Base-by-base conservation (phyloP, 1,139 yeast genomes). In the Taphrina wiesneri region DNA sequence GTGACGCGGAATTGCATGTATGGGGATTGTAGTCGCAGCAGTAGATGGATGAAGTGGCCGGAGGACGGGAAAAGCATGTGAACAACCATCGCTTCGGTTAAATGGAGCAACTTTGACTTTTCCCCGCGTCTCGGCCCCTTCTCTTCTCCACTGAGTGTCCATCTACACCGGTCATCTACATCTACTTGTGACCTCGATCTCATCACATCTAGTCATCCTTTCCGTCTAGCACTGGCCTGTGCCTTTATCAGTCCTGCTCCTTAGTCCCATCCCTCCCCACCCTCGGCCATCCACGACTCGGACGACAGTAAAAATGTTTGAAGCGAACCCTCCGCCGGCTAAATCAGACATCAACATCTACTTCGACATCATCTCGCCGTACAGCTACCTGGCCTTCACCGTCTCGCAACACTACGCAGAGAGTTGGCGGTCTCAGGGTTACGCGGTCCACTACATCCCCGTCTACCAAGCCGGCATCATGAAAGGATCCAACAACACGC, bases 361-460 rank as follows among this genome's bases (percentile, higher is more conserved):
- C 56, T 52, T 52, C 21, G 56, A 52, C 56, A 52, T 52, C 28
- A 21, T 52, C 56, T 52, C 56, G 26, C 56, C 56, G 26, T 32
- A 32, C 45, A 52, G 56, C 21, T 52, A 32, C 56, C 30, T 52
- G 28, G 56, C 56, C 45, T 52, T 52, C 34, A 9, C n/a, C 41
- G 56, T 52, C 45, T 43, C 56, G 41, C 17, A 30, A 21, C 45
- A 32, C 19, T 52, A 52, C 34, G 56, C 45, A 1, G 45, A 23
- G 15, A n/a, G 30, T 15, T 52, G 56, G 56, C 56, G 56, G 45
- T 11, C 56, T 7, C 45, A 52, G 56, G 56, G 56, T 7, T 52
- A 52, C 28, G 56, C 56, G 45, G 45, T 52, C 25, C 56, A 52
- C 56, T 52, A 52, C 45, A 13, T 52, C 56, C 56, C 56, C 45